Conservation (phyloP, 2,329 filamentous ascomycete genomes). For the Cryphonectria nitschkei region DNA sequence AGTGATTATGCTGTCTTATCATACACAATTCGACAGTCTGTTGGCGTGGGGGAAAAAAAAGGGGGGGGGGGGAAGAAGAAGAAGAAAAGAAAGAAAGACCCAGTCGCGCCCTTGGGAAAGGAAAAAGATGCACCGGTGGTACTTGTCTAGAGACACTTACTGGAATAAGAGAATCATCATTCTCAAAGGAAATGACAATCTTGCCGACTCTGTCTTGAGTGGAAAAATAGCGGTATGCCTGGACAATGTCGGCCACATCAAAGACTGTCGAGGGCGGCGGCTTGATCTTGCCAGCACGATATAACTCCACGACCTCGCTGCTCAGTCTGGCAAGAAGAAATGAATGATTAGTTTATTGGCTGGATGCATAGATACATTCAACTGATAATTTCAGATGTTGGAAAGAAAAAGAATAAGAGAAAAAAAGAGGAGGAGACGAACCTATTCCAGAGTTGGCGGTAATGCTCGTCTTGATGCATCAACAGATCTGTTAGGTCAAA, state of each 20-base stretch:
- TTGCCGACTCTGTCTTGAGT: slow-evolving; percentile 48
- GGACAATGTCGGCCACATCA: slow-evolving; percentile 22
- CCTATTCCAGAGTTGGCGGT: background rate
- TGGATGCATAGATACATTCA: too few species aligned
- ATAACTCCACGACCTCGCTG: background rate
- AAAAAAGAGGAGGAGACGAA: background rate
- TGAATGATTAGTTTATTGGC: background rate
- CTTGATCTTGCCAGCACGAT: background rate
- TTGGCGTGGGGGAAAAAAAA: too few species aligned
- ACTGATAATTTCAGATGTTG: too few species aligned
- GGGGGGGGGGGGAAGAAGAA: too few species aligned
- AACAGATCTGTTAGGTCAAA: slow-evolving; percentile 39
- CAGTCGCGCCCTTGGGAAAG: too few species aligned
- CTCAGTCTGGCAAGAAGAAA: background rate
- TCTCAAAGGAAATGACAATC: slow-evolving; percentile 39
- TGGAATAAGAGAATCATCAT: background rate
- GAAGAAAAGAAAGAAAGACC: background rate
- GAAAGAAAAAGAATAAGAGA: too few species aligned
- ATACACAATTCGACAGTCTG: too few species aligned
- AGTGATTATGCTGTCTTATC: too few species aligned
- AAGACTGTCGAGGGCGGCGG: background rate
- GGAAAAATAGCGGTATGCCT: slow-evolving; percentile 45
- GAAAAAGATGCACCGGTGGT: too few species aligned
- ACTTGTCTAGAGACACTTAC: background rate
- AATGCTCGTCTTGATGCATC: slow-evolving; percentile 12